These are phyloP conservation scores for Gloeophyllum trabeum DNA, from an alignment of 768 basidiomycete species.

Conservation along the genomic window DNA sequence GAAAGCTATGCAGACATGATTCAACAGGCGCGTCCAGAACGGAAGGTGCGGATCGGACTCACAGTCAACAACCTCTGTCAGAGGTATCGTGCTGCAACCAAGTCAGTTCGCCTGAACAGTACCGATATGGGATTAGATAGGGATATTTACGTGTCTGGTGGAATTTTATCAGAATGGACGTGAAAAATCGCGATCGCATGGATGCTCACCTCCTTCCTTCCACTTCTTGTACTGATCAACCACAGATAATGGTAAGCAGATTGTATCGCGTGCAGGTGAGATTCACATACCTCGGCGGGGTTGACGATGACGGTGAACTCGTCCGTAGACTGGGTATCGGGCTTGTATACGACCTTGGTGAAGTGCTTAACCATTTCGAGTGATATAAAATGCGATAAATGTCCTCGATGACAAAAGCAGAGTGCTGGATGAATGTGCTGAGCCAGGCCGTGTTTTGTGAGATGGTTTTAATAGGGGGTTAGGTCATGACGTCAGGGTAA, in stretches of 20 bases:
- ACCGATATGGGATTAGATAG: not conserved
- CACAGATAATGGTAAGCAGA: conserved; percentile 1
- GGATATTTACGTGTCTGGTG: conserved; percentile 54
- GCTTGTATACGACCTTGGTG: conserved; percentile 73
- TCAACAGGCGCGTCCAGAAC: not conserved
- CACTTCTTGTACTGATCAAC: conserved; percentile 56
- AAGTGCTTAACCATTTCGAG: conserved; percentile 39
- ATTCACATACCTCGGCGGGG: conserved; percentile 40
- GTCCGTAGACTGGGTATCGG: conserved; percentile 57
- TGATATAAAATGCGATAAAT: no score
- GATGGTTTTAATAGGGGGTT: not conserved
- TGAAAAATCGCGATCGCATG: conserved; percentile 5
- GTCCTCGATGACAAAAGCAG: no score
- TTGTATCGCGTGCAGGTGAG: not conserved
- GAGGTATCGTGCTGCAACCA: conserved; percentile 45
- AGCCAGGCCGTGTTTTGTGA: not conserved
- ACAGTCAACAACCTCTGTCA: conserved; percentile 80
- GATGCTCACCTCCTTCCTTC: conserved; percentile 62
- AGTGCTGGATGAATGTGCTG: not conserved
- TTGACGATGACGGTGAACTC: conserved; percentile 67
- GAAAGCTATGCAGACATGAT: conserved; percentile 39
- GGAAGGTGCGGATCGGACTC: conserved; percentile 16
- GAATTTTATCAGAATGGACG: conserved; percentile 7
- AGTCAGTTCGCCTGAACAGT: conserved; percentile 9
- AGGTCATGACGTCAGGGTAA: not conserved